Base-by-base conservation (phyloP, 306 rosid genomes). In the Quercus suber region DNA sequence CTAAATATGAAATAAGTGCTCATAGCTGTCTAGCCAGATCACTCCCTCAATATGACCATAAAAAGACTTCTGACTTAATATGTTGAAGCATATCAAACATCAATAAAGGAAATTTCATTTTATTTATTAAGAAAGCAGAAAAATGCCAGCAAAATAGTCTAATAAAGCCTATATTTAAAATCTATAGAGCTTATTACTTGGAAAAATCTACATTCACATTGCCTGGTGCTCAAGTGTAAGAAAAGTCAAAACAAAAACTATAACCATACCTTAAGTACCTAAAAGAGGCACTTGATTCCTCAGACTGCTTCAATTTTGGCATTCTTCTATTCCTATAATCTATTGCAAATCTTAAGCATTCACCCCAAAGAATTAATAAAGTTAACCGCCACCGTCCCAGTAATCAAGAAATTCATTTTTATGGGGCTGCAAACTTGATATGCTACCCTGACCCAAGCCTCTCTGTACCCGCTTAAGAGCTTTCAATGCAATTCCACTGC, bases 401-500 rank as follows among this genome's bases (percentile, higher is more conserved):
- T 81, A 84, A 79, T 88, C 98, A 82, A 80, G 79, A 81, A 60
- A 77, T 55, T 86, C 81, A 58, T 77, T 73, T 61, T 80, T 61
- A 81, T 78, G 89, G 74, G 88, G 85, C 81, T 71, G 92, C 82
- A 82, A 82, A 82, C 85, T 87, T 1, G 80, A 79, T 77, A 92
- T 81, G 74, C 81, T 84, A 72, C 86, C 90, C 83, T 83, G 94
- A 78, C 94, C 98, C 98, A 92, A 92, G 75, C 98, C 97, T 82
- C 88, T 92, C 80, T 89, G 84, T 27, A 90, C 98, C 67, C 88
- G 90, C 84, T 82, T 92, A 12, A 92, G 92, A 76, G 88, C 79
- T 87, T 94, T 89, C 85, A 89, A 75, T 67, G 92, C 92, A 76
- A 83, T 76, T 75, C 87, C 89, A 76, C 91, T 83, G 84, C 93